A percentile compares a stretch with the other conserved stretches of the same genome.
Conservation (phyloP, 352 stramenopile genomes). For the Globisporangium polare region DNA sequence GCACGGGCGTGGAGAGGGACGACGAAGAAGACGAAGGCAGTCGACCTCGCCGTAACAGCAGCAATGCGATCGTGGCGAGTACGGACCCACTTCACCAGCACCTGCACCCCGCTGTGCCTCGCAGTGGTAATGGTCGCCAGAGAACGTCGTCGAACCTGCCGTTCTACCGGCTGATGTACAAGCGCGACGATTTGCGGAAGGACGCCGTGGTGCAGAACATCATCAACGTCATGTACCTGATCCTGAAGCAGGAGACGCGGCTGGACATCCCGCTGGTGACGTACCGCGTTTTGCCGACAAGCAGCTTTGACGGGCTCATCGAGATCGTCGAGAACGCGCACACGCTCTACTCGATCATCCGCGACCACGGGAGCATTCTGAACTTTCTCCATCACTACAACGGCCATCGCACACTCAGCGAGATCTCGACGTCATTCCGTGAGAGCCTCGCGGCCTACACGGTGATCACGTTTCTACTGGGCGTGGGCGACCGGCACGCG, state of each 20-base stretch:
- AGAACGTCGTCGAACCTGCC: conserved; percentile 18
- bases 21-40: conserved; percentile 54
- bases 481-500: conserved; percentile 97
- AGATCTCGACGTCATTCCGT: conserved; percentile 81
- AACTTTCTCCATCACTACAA: conserved; percentile 87
- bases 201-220: conserved; percentile 86
- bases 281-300: conserved; percentile 83
- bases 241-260: conserved; percentile 79
- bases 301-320: conserved; percentile 80
- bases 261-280: conserved; percentile 80
- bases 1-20: conserved; percentile 67
- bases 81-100: conserved; percentile 5
- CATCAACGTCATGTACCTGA: conserved; percentile 88
- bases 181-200: conserved; percentile 82
- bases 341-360: conserved; percentile 84
- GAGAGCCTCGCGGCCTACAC: conserved; percentile 97
- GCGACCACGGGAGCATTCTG: conserved; percentile 76
- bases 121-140: conserved; percentile 17
- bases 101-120: background rate
- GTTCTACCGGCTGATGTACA: conserved; percentile 86
- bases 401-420: conserved; percentile 75
- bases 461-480: conserved; percentile 99
- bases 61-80: background rate
- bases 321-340: conserved; percentile 87
- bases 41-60: conserved; percentile 1